Conservation (phyloP, 1,284 basidiomycete species). For the Pascua guehoae region DNA sequence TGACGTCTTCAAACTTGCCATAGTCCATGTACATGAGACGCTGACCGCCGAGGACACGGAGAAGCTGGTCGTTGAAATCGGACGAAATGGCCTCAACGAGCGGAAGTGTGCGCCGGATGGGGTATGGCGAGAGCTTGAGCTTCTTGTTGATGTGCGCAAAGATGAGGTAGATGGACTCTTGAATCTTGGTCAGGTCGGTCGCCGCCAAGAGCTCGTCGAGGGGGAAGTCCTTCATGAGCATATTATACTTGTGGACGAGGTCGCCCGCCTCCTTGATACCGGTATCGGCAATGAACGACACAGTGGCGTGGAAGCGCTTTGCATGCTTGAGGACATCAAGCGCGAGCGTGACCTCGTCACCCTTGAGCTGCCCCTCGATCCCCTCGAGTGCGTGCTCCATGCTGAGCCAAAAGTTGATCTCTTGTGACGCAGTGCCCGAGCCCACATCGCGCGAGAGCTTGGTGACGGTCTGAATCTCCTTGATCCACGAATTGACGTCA, state of each 20-base stretch:
- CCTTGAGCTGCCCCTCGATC: conserved; percentile 85
- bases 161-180: conserved; percentile 80
- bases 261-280: conserved; percentile 91
- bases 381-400: conserved; percentile 89
- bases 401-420: conserved; percentile 98
- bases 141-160: conserved; percentile 95
- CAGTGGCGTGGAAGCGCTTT: conserved; percentile 94
- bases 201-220: conserved; percentile 93
- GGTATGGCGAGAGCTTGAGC: conserved; percentile 90
- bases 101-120: conserved; percentile 88
- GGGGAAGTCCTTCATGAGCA: conserved; percentile 98
- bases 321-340: conserved; percentile 94
- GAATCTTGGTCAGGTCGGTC: conserved; percentile 90
- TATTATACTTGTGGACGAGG: conserved; percentile 91
- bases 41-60: conserved; percentile 84
- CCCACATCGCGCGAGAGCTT: conserved; percentile 90
- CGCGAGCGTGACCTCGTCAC: conserved; percentile 89
- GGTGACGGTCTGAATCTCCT: conserved; percentile 94
- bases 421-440: conserved; percentile 93
- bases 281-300: conserved; percentile 96
- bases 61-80: conserved; percentile 92
- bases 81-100: conserved; percentile 96
- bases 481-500: conserved; percentile 97
- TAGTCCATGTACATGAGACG: conserved; percentile 92
- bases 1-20: conserved; percentile 82